These are phyloP conservation scores for Ceriops zippeliana DNA, from an alignment of 345 rosid species.

Conservation along the genomic window DNA sequence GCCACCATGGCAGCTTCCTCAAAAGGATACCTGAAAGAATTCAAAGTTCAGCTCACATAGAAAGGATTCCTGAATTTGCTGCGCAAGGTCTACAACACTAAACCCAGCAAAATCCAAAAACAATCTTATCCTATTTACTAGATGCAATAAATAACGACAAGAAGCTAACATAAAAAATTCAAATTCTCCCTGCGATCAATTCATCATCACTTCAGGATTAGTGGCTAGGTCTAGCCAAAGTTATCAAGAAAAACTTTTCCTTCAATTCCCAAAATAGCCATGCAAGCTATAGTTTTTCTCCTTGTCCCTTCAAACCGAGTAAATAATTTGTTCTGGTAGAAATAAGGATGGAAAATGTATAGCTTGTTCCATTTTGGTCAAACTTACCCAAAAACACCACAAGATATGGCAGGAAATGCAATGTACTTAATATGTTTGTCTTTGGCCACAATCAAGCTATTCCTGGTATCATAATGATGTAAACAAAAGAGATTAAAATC, in stretches of 20 bases:
- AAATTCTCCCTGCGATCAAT: neutral
- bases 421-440: constrained; percentile 63
- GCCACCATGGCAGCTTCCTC: constrained; percentile 77
- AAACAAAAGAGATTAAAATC: constrained; percentile 6
- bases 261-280: neutral
- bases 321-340: no score
- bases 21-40: constrained; percentile 60
- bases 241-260: neutral
- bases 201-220: neutral
- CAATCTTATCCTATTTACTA: neutral
- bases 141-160: neutral
- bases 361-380: no score
- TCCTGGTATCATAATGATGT: constrained; percentile 40
- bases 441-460: constrained; percentile 62
- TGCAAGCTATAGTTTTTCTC: neutral
- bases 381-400: constrained; percentile 66
- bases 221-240: neutral
- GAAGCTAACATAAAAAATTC: no score
- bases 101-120: neutral
- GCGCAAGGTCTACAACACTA: neutral
- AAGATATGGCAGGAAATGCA: constrained; percentile 86
- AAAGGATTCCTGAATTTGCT: neutral
- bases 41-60: neutral
- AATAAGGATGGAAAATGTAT: no score
- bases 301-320: no score